A percentile compares a stretch with the other conserved stretches of the same genome.
Conservation (phyloP, 2,329 filamentous ascomycete genomes). For the Rutstroemia sp. region DNA sequence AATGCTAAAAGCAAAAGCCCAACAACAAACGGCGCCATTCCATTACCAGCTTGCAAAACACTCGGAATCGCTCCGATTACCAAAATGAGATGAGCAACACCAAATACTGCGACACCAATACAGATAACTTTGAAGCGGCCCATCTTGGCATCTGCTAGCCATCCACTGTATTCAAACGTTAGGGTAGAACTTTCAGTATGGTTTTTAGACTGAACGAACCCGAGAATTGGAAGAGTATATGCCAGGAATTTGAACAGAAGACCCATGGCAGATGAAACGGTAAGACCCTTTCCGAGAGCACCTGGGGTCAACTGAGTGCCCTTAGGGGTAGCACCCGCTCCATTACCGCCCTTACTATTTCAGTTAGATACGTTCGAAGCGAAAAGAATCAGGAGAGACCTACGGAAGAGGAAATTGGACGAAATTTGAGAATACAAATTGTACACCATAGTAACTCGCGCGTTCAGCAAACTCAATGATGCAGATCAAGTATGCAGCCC, state of each 20-base stretch:
- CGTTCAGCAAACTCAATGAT: constrained; percentile 70
- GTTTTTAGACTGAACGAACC: constrained; percentile 4
- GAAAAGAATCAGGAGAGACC: neutral
- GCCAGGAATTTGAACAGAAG: constrained; percentile 45
- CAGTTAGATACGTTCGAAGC: neutral
- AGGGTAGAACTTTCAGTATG: constrained; percentile 32
- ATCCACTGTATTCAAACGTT: constrained; percentile 32
- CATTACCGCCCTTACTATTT: constrained; percentile 31
- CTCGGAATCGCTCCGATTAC: constrained; percentile 25
- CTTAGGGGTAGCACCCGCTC: constrained; percentile 32
- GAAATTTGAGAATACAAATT: constrained; percentile 52
- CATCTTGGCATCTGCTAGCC: constrained; percentile 54
- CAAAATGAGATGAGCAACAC: constrained; percentile 55
- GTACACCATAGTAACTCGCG: constrained; percentile 69
- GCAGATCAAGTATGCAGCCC: constrained; percentile 61
- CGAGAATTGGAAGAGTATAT: constrained; percentile 33
- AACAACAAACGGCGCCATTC: constrained; percentile 41
- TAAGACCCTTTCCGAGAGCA: constrained; percentile 50
- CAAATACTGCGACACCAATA: constrained; percentile 41
- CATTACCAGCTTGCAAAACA: constrained; percentile 43
- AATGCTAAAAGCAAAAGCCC: constrained; percentile 22
- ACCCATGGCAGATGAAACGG: constrained; percentile 43
- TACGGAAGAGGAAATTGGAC: constrained; percentile 51
- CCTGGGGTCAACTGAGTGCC: constrained; percentile 36
- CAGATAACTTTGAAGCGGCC: constrained; percentile 59